A percentile compares a stretch with the other conserved stretches of the same genome.
Evolutionary conservation across 2,329 filamentous ascomycete species (phyloP).

Genomic region (Xylaria multiplex): DNA sequence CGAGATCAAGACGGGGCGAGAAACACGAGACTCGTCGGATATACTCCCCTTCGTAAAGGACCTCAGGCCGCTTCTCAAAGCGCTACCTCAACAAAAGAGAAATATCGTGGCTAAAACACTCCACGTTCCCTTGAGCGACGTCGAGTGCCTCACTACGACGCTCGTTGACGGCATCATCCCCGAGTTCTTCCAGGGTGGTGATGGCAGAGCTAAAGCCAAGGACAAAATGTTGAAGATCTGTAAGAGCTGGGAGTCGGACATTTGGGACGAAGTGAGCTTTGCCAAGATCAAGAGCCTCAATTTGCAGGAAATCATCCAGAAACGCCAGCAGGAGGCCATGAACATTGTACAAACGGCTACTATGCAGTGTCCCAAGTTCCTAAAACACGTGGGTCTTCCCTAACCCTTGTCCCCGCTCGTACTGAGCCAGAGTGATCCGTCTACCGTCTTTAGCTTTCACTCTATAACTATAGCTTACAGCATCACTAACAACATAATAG

Average conservation of each 20-base stretch:
- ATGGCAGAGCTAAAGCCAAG: slow-evolving; percentile 65
- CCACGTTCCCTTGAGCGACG: slow-evolving; percentile 77
- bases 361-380: slow-evolving; percentile 77
- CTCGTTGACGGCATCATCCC: slow-evolving; percentile 67
- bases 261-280: slow-evolving; percentile 89
- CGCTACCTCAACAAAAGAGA: slow-evolving; percentile 71
- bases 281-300: slow-evolving; percentile 82
- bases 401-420: not conserved
- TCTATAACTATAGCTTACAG: too few species aligned
- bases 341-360: slow-evolving; percentile 73
- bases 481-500: slow-evolving; percentile 55
- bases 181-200: slow-evolving; percentile 65
- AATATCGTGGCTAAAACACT: slow-evolving; percentile 75
- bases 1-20: slow-evolving; percentile 75
- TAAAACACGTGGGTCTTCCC: slow-evolving; percentile 80
- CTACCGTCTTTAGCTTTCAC: not conserved
- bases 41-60: slow-evolving; percentile 82
- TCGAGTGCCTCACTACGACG: slow-evolving; percentile 86
- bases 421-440: not conserved
- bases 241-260: slow-evolving; percentile 75
- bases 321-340: slow-evolving; percentile 71
- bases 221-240: slow-evolving; percentile 76
- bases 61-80: slow-evolving; percentile 74
- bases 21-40: slow-evolving; percentile 81
- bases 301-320: slow-evolving; percentile 80